Base-by-base conservation (phyloP, 2,329 filamentous ascomycete species). In the Penicillium sp. region DNA sequence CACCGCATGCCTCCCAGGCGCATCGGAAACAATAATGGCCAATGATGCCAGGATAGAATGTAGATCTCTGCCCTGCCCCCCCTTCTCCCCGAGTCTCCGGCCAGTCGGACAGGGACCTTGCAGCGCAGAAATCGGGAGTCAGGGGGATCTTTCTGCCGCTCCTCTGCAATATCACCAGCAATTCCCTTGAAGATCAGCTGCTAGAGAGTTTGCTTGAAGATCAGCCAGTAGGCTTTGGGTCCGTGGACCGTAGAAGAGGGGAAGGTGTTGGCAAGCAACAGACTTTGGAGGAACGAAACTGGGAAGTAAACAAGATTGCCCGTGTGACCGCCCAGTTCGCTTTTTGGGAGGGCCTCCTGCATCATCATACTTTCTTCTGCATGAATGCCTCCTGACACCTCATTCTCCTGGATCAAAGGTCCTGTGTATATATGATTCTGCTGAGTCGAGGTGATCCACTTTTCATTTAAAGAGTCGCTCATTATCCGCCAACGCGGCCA, bases 401-500 rank as follows among this genome's bases (percentile, higher is more conserved):
- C 29, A 32, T 32, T 32, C 29, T 32, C 11, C 29, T 7, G 7
- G 29, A 5, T 32, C 29, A 32, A 8, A 3, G 7, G 2, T 7
- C 11, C 8, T 11, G 29, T 32, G 11, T 32, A 8, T 11, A 32
- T 32, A 32, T 11, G 29, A 11, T 11, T 32, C 29, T 32, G 29
- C 8, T 11, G 45, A 25, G 34, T 45, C 46, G 40, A 45, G 47
- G 39, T 13, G 34, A 46, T 50, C 43, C 47, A 47, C 39, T n/a
- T 12, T 27, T 32, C 26, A 51, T 51, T 55, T 48, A 57, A 50
- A 32, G 43, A 52, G 49, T 61, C 56, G 51, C 52, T 12, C 47
- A 49, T 51, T 45, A 48, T 54, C 56, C 54, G 43, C 45, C 43
- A 27, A 6, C 32, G 29, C 36, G 50, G 55, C 51, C 52, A 39